Conservation (phyloP, 345 rosid species). For the Populus nigra region DNA sequence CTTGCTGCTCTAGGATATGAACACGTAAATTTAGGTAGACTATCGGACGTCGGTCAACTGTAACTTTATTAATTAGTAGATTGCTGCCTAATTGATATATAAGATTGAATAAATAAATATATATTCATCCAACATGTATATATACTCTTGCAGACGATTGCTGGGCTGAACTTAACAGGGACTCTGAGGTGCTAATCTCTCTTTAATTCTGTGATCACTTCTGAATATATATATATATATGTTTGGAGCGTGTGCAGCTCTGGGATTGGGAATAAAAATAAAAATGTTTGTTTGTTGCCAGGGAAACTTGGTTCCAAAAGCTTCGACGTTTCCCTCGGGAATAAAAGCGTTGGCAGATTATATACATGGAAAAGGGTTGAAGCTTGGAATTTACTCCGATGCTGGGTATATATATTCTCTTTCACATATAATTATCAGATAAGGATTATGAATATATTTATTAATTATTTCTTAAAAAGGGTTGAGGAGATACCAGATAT, state of each 20-base stretch:
- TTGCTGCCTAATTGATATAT: not conserved
- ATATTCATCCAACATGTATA: too few relatives aligned
- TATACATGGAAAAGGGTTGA: constrained; percentile 79
- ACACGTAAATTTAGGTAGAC: constrained; percentile 22
- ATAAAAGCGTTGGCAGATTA: constrained; percentile 77
- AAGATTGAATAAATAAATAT: too few relatives aligned
- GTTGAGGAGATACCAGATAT: too few relatives aligned
- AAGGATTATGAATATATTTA: not conserved
- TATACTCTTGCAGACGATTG: constrained; percentile 37
- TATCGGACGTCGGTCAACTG: not conserved
- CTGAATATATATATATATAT: not conserved
- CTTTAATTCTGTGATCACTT: not conserved
- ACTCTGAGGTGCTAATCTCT: constrained; percentile 26
- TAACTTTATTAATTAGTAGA: not conserved
- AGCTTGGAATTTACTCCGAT: constrained; percentile 85
- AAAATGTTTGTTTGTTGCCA: constrained; percentile 6
- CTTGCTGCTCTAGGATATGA: constrained; percentile 27
- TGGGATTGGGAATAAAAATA: not conserved
- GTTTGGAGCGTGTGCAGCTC: not conserved
- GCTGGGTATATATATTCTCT: constrained; percentile 54
- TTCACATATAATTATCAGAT: too few relatives aligned
- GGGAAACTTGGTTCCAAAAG: constrained; percentile 66
- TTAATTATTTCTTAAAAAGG: too few relatives aligned
- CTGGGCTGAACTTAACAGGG: constrained; percentile 52
- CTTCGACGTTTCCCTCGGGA: constrained; percentile 76